Evolutionary conservation across 192 early-diverging fungal genomes (phyloP).

Genomic region (Blastocladiella britannica): DNA sequence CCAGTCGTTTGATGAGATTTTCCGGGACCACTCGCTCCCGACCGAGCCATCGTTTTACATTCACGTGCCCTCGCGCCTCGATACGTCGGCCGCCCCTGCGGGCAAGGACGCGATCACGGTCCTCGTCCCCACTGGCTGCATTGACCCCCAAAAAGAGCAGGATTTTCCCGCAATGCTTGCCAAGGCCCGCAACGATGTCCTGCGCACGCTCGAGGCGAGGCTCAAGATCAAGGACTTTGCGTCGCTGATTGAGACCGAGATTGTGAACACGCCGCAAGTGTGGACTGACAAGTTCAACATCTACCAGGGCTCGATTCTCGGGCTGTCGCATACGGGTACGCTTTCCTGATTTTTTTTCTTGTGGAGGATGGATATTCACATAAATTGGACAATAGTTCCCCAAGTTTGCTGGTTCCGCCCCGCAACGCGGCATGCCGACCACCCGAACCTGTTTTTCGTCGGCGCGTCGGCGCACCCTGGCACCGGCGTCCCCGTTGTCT

Average conservation of each 20-base stretch:
- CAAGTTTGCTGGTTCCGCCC: conserved; percentile 34
- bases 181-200: conserved; percentile 17
- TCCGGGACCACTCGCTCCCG: conserved; percentile 18
- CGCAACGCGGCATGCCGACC: conserved; percentile 19
- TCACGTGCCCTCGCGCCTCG: conserved; percentile 28
- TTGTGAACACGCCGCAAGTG: conserved; percentile 19
- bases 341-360: too few relatives aligned
- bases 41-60: conserved; percentile 31
- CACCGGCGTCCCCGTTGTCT: conserved; percentile 35
- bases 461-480: conserved; percentile 37
- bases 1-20: conserved; percentile 31
- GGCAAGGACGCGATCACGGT: conserved; percentile 23
- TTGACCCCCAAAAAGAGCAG: conserved; percentile 5
- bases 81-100: conserved; percentile 20
- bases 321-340: conserved; percentile 24
- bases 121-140: conserved; percentile 27
- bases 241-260: conserved; percentile 20
- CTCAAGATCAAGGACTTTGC: conserved; percentile 16
- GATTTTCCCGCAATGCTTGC: conserved; percentile 6
- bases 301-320: conserved; percentile 31
- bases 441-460: conserved; percentile 34
- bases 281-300: conserved; percentile 35
- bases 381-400: too few relatives aligned
- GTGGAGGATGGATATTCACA: too few relatives aligned
- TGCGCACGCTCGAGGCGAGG: conserved; percentile 14